These are phyloP conservation scores for Ascochyta pisi DNA, from an alignment of 2,329 filamentous ascomycete species.

Conservation along the genomic window DNA sequence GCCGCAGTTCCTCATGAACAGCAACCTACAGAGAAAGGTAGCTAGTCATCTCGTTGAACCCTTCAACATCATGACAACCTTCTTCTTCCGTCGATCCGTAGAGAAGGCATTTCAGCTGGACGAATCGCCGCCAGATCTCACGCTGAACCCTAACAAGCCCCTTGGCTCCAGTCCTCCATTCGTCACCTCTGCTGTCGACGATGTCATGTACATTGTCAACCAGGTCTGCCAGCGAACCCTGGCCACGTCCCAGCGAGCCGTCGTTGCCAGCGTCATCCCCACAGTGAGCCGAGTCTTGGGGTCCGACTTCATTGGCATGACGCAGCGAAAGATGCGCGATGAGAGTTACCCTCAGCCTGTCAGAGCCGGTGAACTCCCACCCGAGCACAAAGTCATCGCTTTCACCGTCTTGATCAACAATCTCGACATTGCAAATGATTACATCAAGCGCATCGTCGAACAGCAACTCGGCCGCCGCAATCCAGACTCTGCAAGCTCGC, in stretches of 20 bases:
- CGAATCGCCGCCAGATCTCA: conserved; percentile 81
- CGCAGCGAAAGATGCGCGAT: conserved; percentile 96
- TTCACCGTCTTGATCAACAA: conserved; percentile 97
- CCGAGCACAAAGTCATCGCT: conserved; percentile 84
- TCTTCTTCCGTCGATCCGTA: conserved; percentile 95
- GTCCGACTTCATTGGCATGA: conserved; percentile 93
- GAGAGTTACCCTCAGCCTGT: conserved; percentile 86
- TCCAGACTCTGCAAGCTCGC: conserved; percentile 39
- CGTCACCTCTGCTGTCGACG: conserved; percentile 94
- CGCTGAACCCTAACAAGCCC: conserved; percentile 74
- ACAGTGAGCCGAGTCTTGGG: conserved; percentile 81
- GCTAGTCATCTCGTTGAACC: conserved; percentile 75
- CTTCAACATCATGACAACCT: conserved; percentile 91
- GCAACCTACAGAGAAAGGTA: conserved; percentile 81
- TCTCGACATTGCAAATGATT: conserved; percentile 89
- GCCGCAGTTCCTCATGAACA: conserved; percentile 78
- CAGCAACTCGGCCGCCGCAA: conserved; percentile 61
- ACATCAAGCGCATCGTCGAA: conserved; percentile 83
- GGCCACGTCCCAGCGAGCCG: conserved; percentile 80
- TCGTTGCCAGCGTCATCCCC: conserved; percentile 79
- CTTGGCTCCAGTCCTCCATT: conserved; percentile 82
- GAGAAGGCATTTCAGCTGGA: conserved; percentile 98
- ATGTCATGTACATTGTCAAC: conserved; percentile 99
- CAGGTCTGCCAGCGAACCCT: conserved; percentile 86
- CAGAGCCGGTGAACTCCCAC: conserved; percentile 80